Evolutionary conservation across 495 filamentous ascomycete genomes (phyloP), one percentile per base, ranked within the genome.

Genomic region (Podospora bellae-mahoneyi): DNA sequence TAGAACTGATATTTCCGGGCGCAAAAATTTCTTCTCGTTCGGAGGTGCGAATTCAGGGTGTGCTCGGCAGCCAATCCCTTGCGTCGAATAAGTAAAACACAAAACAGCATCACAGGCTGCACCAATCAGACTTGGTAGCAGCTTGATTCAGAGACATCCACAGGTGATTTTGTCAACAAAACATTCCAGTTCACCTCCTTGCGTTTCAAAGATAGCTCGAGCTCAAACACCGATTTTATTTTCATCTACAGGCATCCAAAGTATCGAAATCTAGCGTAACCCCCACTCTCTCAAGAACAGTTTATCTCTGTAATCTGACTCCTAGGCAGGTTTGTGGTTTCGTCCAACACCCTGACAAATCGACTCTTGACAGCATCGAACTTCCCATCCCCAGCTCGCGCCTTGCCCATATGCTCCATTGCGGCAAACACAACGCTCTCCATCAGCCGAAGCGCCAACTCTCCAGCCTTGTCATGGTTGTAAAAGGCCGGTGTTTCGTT

Each of bases 401-500:
- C 77, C 54, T 64, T 55, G 23, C 68, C 67, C 69, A 76, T 70
- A 79, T 80, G 84, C 77, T 79, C 81, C 20, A 92, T 84, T 18
- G 79, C 87, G 68, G 86, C 78, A 66, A 84, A 83, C 16, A 91
- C 82, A 3, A 86, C 84, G 64, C 81, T 86, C 69, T 88, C 85
- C 75, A 91, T 88, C 66, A 93, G 70, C 32, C 87, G 83, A 15
- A 83, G 79, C 28, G 93, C 83, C 67, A 92, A 75, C n/a, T 82
- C 81, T 66, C 83, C 86, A 30, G 88, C 83, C 34, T 86, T 84
- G 6, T 90, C 90, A 2, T 89, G 91, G 78, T 92, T 88, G 62
- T 75, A 85, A 73, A 92, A 93, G 75, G 93, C 91, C 59, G 91
- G 91, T 80, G 89, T 92, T n/a, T 91, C 89, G 77, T 94, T 94